Conservation (phyloP, 352 stramenopile species). For the Globisporangium orthogonon region DNA sequence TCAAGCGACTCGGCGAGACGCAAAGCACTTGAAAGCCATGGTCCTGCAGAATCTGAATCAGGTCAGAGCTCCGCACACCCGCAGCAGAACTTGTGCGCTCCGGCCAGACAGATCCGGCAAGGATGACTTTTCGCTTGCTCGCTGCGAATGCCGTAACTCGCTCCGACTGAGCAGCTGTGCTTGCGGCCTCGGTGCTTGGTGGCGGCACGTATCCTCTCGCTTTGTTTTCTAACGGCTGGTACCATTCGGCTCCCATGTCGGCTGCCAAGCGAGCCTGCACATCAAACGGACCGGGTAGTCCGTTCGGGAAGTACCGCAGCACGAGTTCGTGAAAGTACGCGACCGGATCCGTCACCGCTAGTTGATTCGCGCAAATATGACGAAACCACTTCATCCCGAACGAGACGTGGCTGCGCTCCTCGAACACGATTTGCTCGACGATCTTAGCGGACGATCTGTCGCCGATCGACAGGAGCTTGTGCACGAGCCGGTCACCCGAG, state of each 20-base stretch:
- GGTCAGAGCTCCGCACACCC: conserved; percentile 73
- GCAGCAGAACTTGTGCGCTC: conserved; percentile 86
- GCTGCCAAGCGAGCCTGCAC: conserved; percentile 57
- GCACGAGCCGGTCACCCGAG: conserved; percentile 65
- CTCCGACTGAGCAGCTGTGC: conserved; percentile 10
- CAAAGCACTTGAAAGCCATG: conserved; percentile 67
- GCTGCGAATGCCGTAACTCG: conserved; percentile 39
- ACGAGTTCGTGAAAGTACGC: conserved; percentile 80
- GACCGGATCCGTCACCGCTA: conserved; percentile 33
- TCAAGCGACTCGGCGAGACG: conserved; percentile 73
- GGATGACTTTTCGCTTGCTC: conserved; percentile 62
- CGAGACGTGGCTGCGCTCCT: conserved; percentile 70
- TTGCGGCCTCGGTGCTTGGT: background rate
- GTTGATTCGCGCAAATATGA: conserved; percentile 37
- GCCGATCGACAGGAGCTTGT: conserved; percentile 64
- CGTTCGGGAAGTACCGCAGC: conserved; percentile 68
- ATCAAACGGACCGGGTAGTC: conserved; percentile 73
- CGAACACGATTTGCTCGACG: conserved; percentile 72
- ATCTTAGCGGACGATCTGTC: conserved; percentile 58
- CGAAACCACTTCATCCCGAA: conserved; percentile 81
- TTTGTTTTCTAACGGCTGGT: conserved; percentile 61
- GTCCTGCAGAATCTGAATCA: conserved; percentile 61
- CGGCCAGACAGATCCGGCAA: conserved; percentile 76
- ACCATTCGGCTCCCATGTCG: conserved; percentile 71
- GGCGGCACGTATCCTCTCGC: conserved; percentile 5